Evolutionary conservation across 371 early-diverging fungal species (phyloP), one percentile per base, ranked within the genome.

Genomic region (Rhizopus stolonifer): DNA sequence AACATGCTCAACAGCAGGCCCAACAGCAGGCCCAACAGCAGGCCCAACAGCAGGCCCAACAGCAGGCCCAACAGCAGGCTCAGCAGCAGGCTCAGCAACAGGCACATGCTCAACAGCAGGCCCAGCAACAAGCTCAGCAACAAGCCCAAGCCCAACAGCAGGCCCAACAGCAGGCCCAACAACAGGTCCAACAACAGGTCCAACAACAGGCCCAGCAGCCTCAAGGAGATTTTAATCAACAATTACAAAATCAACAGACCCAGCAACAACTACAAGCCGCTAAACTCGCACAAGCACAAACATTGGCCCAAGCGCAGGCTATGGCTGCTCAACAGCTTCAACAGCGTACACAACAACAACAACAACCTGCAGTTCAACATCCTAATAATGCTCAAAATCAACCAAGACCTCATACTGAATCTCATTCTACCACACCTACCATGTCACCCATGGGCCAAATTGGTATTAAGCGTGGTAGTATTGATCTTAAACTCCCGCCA

Each of bases 401-500:
- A 38, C 13, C 17, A n/a, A 15, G 11, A 38, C n/a, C 38, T 1
- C 0, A 11, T 2, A 6, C 4, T 38, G 38, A 31, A 6, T 46
- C 51, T 15, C 25, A 21, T 6, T 38, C 25, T 5, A 46, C 46
- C 2, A 54, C 58, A 10, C 54, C 63, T 18, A 45, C 32, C 19
- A 22, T 53, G 24, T 45, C 31, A 15, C 26, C 45, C 7, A 11
- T 44, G 4, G 34, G 25, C 13, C 48, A 47, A 22, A 22, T 39
- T 8, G 50, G 47, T 5, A 31, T 56, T 6, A 52, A 60, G 26
- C 73, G 69, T 44, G 60, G 52, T 3, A 69, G 67, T 19, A 72
- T 77, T 23, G 77, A 77, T 63, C 49, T 77, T 15, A 77, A 77
- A 44, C 50, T 77, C 18, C 73, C 77, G 3, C 59, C 71, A 1